Evolutionary conservation across 306 rosid genomes (phyloP).

Genomic region (Prunus mongolica): DNA sequence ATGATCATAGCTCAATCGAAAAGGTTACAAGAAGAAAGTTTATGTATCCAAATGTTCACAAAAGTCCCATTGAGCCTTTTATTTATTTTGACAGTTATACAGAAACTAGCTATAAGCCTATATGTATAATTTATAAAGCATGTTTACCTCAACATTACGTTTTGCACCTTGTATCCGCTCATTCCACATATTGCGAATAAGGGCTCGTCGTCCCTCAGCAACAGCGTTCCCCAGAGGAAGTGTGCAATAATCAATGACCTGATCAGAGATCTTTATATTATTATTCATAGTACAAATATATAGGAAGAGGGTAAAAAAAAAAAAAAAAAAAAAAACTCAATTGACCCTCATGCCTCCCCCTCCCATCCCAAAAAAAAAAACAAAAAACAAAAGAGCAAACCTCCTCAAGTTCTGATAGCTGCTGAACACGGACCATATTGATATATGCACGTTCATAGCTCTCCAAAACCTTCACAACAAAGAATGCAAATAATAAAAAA

Average conservation of each 20-base stretch:
- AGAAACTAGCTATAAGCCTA: background rate
- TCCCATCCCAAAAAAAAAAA: background rate
- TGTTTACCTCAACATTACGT: constrained; percentile 84
- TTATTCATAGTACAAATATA: background rate
- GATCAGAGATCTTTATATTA: constrained; percentile 8
- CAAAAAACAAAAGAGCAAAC: constrained; percentile 34
- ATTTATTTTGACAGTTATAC: background rate
- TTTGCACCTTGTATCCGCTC: constrained; percentile 95
- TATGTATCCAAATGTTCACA: background rate
- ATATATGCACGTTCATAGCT: constrained; percentile 96
- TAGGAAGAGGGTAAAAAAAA: background rate
- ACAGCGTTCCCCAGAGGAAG: constrained; percentile 69
- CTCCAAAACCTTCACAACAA: constrained; percentile 71
- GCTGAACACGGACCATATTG: constrained; percentile 98
- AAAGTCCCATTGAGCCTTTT: background rate
- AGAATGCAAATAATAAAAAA: constrained; percentile 1
- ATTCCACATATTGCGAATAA: constrained; percentile 98
- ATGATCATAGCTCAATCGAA: background rate
- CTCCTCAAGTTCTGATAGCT: constrained; percentile 96
- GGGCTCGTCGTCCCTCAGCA: constrained; percentile 90
- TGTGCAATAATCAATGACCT: constrained; percentile 94
- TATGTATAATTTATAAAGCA: background rate
- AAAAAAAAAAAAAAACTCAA: background rate
- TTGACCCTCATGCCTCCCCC: background rate
- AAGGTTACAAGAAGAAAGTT: background rate